Evolutionary conservation across 2,329 filamentous ascomycete genomes (phyloP), one percentile per base, ranked within the genome.

Genomic region (Zymoseptoria crescenta): DNA sequence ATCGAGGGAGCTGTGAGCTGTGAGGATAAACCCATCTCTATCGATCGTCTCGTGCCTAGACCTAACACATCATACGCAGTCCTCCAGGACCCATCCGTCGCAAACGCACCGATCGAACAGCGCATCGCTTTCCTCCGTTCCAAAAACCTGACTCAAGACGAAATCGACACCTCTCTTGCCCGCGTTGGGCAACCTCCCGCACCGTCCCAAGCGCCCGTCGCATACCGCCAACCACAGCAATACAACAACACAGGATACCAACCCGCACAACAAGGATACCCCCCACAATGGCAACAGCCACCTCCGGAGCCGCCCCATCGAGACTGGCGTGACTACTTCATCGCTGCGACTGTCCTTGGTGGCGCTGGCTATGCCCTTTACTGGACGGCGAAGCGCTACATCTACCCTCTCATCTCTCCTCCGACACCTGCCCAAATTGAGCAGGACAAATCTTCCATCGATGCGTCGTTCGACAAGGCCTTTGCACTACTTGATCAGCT

Each of bases 251-350:
- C 50, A 45, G 56, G 53, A 29, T 61, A 64, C 27, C 71, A 75
- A 59, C 49, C 20, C 20, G 24, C 20, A 21, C 73, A 78, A 69
- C 73, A 74, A 63, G 62, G 60, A 52, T 61, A 63, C 35, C 61
- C 56, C 20, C 81, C 78, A 67, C 83, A 79, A 68, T 81, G 79
- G 79, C 73, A 72, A 62, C 77, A 81, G 65, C 81, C 80, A 7
- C 79, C 83, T 3, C 81, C 81, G 1, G 79, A 82, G 57, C 76
- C 85, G 2, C 91, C 91, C 2, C 87, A 85, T 72, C 82, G 94
- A 70, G 94, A 99, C 76, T 99, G 94, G 94, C 84, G 95, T 62
- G 94, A 99, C 73, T 97, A 91, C 89, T 99, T 99, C 76, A 97
- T 99, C 75, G 96, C 97, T 91, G 94, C 94, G 7, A 99, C 94